Percentiles rank a stretch among this genome's conserved stretches.
Conservation (phyloP, 305 asterid species). For the Lippia alba region DNA sequence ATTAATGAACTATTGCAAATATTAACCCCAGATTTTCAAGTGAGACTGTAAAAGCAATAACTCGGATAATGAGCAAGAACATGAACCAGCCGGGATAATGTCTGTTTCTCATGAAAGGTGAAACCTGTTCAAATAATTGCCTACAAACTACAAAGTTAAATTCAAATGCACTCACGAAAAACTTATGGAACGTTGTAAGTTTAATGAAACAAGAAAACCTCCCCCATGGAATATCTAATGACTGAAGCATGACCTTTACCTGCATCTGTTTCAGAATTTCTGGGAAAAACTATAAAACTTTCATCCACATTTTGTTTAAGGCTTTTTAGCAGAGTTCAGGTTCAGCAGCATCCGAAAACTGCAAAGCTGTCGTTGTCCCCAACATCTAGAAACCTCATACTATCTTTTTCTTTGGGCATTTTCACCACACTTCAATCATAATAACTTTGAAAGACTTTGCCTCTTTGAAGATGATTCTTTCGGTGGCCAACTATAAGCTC, state of each 20-base stretch:
- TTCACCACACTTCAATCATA: slow-evolving; percentile 71
- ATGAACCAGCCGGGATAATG: slow-evolving; percentile 32
- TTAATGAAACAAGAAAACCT: slow-evolving; percentile 37
- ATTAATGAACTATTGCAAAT: slow-evolving; percentile 15
- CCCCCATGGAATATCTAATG: slow-evolving; percentile 44
- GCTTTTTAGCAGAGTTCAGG: slow-evolving; percentile 69
- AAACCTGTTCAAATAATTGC: slow-evolving; percentile 18
- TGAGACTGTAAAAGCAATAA: slow-evolving; percentile 3
- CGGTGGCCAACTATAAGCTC: slow-evolving; percentile 58
- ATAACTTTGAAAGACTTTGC: slow-evolving; percentile 76
- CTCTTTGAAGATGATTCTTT: slow-evolving; percentile 82
- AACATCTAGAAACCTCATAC: slow-evolving; percentile 54
- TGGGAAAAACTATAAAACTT: slow-evolving; percentile 58
- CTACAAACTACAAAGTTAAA: slow-evolving; percentile 14
- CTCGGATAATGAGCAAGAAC: slow-evolving; percentile 25
- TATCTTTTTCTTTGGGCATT: slow-evolving; percentile 62
- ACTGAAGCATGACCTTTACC: slow-evolving; percentile 77
- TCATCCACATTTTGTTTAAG: slow-evolving; percentile 70
- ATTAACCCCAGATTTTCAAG: not conserved
- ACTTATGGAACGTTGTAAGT: slow-evolving; percentile 20
- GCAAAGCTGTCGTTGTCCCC: slow-evolving; percentile 61
- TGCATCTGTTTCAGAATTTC: slow-evolving; percentile 69
- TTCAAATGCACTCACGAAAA: slow-evolving; percentile 25
- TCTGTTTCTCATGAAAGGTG: slow-evolving; percentile 7
- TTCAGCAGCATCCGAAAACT: slow-evolving; percentile 74